These are phyloP conservation scores for Mortierella antarctica DNA, from an alignment of 192 early-diverging fungal genomes.

Conservation along the genomic window DNA sequence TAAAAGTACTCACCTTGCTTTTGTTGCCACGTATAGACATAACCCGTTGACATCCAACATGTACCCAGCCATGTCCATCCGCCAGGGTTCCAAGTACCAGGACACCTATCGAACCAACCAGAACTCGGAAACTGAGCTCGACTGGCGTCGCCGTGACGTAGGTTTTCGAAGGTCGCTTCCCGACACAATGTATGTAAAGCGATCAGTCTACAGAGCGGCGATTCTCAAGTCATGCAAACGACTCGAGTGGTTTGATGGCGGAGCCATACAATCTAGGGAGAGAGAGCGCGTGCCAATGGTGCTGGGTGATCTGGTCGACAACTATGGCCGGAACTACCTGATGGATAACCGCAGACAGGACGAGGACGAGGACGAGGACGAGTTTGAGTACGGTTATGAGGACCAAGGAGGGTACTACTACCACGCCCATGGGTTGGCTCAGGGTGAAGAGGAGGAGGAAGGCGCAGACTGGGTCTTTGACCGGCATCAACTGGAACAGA, in stretches of 20 bases:
- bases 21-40: constrained; percentile 5
- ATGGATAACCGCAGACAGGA: constrained; percentile 30
- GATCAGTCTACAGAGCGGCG: constrained; percentile 43
- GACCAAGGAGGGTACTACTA: constrained; percentile 5
- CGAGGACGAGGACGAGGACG: constrained; percentile 34
- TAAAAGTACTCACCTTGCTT: background rate
- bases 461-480: constrained; percentile 20
- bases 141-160: constrained; percentile 48
- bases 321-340: constrained; percentile 38
- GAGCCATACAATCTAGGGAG: constrained; percentile 30
- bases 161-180: constrained; percentile 41
- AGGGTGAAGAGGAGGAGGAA: constrained; percentile 1
- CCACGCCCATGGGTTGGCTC: background rate
- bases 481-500: background rate
- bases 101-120: constrained; percentile 49
- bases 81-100: constrained; percentile 49
- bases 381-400: constrained; percentile 7
- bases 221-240: constrained; percentile 47
- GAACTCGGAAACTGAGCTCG: constrained; percentile 35
- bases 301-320: constrained; percentile 27
- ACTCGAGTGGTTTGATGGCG: constrained; percentile 51
- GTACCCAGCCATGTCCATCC: constrained; percentile 54
- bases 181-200: constrained; percentile 42
- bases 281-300: constrained; percentile 34
- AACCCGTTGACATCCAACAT: constrained; percentile 50